phyloP scores from a whole-genome alignment of 2,329 filamentous ascomycete species.

The Apiospora malaysiana region DNA sequence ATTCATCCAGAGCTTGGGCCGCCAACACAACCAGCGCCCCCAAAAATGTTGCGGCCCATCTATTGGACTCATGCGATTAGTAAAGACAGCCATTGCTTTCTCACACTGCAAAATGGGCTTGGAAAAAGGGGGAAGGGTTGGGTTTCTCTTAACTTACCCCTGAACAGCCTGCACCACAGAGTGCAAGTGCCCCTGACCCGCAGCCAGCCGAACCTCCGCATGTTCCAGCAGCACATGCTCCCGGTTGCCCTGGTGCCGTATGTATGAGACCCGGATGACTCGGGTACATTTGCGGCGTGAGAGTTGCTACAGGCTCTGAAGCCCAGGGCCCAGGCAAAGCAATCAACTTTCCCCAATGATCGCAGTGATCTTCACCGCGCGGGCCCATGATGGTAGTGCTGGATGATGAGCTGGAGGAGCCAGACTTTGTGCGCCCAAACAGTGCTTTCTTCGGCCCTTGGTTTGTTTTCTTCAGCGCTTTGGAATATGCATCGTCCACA shows the following conservation, averaged over 20 bases:
- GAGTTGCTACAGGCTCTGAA: constrained; percentile 9
- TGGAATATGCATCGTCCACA: constrained; percentile 15
- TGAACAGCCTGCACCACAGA: constrained; percentile 13
- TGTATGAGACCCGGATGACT: constrained; percentile 21
- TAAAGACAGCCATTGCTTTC: background rate
- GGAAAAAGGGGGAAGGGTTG: background rate
- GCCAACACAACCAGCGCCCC: background rate
- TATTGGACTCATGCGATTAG: background rate
- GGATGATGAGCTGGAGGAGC: constrained; percentile 8
- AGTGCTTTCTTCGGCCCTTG: constrained; percentile 21
- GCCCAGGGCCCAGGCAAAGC: constrained; percentile 23
- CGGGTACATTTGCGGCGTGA: constrained; percentile 22
- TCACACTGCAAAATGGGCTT: too few relatives aligned
- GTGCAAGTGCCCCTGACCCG: constrained; percentile 19
- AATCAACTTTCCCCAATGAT: constrained; percentile 22
- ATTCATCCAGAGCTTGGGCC: constrained; percentile 1
- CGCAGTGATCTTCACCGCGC: constrained; percentile 20
- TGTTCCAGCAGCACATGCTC: constrained; percentile 22
- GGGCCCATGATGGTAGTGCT: constrained; percentile 16
- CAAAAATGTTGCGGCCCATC: constrained; percentile 17
- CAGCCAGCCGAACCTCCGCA: constrained; percentile 22
- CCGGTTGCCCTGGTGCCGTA: constrained; percentile 12
- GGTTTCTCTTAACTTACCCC: constrained; percentile 1
- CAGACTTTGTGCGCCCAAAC: constrained; percentile 2
- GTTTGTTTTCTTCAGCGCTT: constrained; percentile 19